Conservation (phyloP, 2,329 filamentous ascomycete species). For the Westerdykella ornata region DNA sequence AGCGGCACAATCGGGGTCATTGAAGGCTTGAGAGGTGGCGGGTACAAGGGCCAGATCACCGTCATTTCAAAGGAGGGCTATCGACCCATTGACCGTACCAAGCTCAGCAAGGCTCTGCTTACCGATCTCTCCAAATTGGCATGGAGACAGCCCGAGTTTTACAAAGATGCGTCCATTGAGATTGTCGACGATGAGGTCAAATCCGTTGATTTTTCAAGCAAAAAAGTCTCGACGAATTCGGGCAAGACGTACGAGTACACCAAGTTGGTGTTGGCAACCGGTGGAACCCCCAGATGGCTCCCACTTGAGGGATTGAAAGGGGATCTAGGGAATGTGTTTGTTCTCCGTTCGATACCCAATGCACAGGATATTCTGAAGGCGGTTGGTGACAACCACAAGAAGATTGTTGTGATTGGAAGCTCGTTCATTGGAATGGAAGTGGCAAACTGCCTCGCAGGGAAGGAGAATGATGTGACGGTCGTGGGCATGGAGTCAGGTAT, state of each 20-base stretch:
- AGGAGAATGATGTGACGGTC: conserved; percentile 76
- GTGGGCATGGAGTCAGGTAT: conserved; percentile 71
- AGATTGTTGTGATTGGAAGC: conserved; percentile 83
- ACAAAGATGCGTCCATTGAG: conserved; percentile 55
- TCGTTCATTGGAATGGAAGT: conserved; percentile 98
- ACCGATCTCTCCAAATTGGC: conserved; percentile 72
- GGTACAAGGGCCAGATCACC: conserved; percentile 73
- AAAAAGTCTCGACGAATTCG: conserved; percentile 66
- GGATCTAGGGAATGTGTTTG: conserved; percentile 78
- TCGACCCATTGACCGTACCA: conserved; percentile 84
- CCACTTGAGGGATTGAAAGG: conserved; percentile 77
- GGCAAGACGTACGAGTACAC: conserved; percentile 69
- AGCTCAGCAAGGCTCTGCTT: conserved; percentile 88
- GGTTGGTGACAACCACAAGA: conserved; percentile 76
- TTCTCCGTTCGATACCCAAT: conserved; percentile 70
- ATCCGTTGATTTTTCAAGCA: conserved; percentile 66
- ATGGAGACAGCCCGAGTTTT: conserved; percentile 72
- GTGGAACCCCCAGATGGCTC: conserved; percentile 67
- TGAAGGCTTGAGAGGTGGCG: conserved; percentile 74
- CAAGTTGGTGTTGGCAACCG: conserved; percentile 86
- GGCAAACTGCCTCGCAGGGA: conserved; percentile 68
- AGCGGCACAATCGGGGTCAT: conserved; percentile 75
- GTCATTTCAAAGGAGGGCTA: conserved; percentile 79
- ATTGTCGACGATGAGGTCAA: conserved; percentile 57
- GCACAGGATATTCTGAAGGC: conserved; percentile 69